A percentile compares a stretch with the other conserved stretches of the same genome.
Conservation (phyloP, 2,329 filamentous ascomycete species). For the Colletotrichum tofieldiae region DNA sequence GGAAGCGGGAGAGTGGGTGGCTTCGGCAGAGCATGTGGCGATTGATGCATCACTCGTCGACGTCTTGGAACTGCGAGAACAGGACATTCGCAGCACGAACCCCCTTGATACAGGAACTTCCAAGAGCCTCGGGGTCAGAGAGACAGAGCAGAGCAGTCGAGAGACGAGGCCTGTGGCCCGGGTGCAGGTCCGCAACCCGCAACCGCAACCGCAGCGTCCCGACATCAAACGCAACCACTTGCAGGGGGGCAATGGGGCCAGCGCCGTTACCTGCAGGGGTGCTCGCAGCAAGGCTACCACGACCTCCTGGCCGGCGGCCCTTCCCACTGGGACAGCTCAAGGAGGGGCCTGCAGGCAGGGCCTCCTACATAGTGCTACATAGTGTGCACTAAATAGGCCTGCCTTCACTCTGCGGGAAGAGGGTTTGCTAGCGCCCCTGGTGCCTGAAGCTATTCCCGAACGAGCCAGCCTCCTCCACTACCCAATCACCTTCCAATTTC, state of each 20-base stretch:
- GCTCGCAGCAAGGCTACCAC: slow-evolving; percentile 7
- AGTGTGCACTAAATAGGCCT: not conserved
- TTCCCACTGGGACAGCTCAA: slow-evolving; percentile 23
- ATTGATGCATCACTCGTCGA: not conserved
- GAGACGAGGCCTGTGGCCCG: not conserved
- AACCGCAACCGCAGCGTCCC: slow-evolving; percentile 1
- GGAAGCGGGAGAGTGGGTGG: not conserved
- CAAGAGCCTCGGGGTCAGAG: not conserved
- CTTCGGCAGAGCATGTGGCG: not conserved
- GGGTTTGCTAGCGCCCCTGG: slow-evolving; percentile 32
- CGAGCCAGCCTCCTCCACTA: slow-evolving; percentile 23
- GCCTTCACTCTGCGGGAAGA: slow-evolving; percentile 23
- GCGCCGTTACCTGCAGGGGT: slow-evolving; percentile 11
- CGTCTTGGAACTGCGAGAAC: not conserved
- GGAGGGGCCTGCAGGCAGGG: not conserved
- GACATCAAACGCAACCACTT: slow-evolving; percentile 22
- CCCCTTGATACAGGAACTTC: not conserved
- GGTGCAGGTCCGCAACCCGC: not conserved
- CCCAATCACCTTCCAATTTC: slow-evolving; percentile 42
- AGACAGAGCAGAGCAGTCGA: not conserved
- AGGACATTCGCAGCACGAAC: not conserved
- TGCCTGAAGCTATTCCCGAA: slow-evolving; percentile 40
- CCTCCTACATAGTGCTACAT: too few relatives aligned
- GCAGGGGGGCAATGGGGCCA: not conserved
- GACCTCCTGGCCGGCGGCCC: slow-evolving; percentile 13